phyloP scores from a whole-genome alignment of 2,329 filamentous ascomycete genomes.

The Cercospora janseana region DNA sequence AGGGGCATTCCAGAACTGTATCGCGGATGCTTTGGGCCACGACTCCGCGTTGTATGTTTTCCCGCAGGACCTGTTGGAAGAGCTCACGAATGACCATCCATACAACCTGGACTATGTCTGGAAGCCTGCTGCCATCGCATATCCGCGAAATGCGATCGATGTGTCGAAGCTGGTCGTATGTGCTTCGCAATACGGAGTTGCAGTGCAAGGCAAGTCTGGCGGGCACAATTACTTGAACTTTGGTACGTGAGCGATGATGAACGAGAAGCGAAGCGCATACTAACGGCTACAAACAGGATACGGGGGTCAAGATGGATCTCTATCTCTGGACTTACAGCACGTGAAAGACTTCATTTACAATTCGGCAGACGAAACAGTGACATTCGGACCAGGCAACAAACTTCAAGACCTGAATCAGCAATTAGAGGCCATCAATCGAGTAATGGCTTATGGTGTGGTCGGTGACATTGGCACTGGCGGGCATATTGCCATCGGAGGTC shows the following conservation, averaged over 20 bases:
- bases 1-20: slow-evolving; percentile 22
- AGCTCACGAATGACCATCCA: slow-evolving; percentile 17
- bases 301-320: slow-evolving; percentile 19
- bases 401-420: slow-evolving; percentile 17
- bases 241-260: slow-evolving; percentile 1
- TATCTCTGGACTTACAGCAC: slow-evolving; percentile 19
- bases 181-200: slow-evolving; percentile 17
- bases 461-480: slow-evolving; percentile 23
- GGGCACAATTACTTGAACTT: slow-evolving; percentile 24
- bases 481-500: slow-evolving; percentile 26
- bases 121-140: slow-evolving; percentile 21
- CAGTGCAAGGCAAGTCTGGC: slow-evolving; percentile 23
- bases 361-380: slow-evolving; percentile 14
- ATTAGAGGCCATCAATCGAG: slow-evolving; percentile 13
- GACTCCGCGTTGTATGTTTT: slow-evolving; percentile 21
- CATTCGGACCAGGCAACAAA: slow-evolving; percentile 20
- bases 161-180: slow-evolving; percentile 22
- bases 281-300: slow-evolving; percentile 17
- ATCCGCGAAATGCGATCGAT: slow-evolving; percentile 18
- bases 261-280: no score
- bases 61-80: slow-evolving; percentile 21
- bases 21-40: slow-evolving; percentile 15
- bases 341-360: slow-evolving; percentile 21
- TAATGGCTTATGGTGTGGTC: slow-evolving; percentile 19
- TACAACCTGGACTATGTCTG: slow-evolving; percentile 23